phyloP scores from a whole-genome alignment of 345 rosid species.

The Eucalyptus decipiens region DNA sequence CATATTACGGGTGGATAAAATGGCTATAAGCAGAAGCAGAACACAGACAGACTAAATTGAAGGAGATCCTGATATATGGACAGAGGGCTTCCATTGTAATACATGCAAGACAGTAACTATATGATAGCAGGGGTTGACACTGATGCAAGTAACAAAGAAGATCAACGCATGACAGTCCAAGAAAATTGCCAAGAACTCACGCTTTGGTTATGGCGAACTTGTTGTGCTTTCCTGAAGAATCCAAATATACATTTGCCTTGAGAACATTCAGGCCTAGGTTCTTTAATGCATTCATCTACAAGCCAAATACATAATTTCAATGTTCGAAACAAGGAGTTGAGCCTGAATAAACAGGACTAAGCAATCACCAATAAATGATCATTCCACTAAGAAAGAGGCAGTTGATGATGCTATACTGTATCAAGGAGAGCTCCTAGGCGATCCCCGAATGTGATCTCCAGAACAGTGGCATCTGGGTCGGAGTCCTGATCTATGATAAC shows the following conservation, averaged over 20 bases:
- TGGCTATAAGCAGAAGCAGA: background rate
- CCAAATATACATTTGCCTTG: slow-evolving; percentile 83
- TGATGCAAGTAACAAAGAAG: background rate
- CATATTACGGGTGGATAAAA: background rate
- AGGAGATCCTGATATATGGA: background rate
- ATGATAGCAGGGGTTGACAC: background rate
- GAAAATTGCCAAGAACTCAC: slow-evolving; percentile 30
- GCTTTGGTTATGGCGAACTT: slow-evolving; percentile 70
- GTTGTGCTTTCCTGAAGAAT: slow-evolving; percentile 96
- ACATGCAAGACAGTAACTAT: background rate
- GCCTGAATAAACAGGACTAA: background rate
- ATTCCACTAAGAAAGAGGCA: background rate
- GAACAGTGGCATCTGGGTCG: slow-evolving; percentile 77
- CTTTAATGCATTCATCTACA: slow-evolving; percentile 87
- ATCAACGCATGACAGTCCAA: background rate
- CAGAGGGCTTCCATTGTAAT: background rate
- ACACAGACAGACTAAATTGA: background rate
- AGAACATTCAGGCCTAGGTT: slow-evolving; percentile 89
- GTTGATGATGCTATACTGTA: slow-evolving; percentile 34
- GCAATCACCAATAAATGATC: background rate
- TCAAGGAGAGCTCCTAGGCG: slow-evolving; percentile 98
- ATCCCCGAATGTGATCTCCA: slow-evolving; percentile 89
- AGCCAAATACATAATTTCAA: background rate
- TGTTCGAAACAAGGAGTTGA: background rate
- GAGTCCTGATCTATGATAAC: slow-evolving; percentile 94